Evolutionary conservation across 2,329 filamentous ascomycete genomes (phyloP).

Genomic region (Madurella fahalii): DNA sequence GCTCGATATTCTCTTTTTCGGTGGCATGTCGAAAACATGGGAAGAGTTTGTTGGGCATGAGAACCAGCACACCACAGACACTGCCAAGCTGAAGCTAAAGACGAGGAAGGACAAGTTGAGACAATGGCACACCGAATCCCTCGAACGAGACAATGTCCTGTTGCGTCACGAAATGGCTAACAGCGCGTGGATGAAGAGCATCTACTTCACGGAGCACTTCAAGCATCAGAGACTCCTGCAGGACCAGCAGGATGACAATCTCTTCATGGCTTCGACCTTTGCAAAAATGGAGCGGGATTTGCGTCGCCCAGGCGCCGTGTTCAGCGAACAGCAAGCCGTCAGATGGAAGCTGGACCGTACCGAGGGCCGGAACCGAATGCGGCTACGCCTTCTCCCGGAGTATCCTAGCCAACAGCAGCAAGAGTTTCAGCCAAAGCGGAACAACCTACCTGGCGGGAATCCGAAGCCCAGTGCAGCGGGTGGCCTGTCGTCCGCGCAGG

Average conservation of each 20-base stretch:
- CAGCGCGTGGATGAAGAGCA: conserved; percentile 90
- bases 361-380: conserved; percentile 92
- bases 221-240: conserved; percentile 87
- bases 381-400: conserved; percentile 80
- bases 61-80: conserved; percentile 75
- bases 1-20: conserved; percentile 78
- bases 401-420: conserved; percentile 58
- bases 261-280: conserved; percentile 71
- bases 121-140: conserved; percentile 70
- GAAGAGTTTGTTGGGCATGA: conserved; percentile 81
- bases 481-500: conserved; percentile 15
- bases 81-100: conserved; percentile 62
- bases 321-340: conserved; percentile 58
- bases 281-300: conserved; percentile 75
- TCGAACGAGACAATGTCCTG: conserved; percentile 65
- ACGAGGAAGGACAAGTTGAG: conserved; percentile 80
- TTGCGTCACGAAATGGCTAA: conserved; percentile 83
- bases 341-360: conserved; percentile 96
- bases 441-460: conserved; percentile 15
- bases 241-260: conserved; percentile 87
- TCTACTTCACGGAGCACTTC: conserved; percentile 84
- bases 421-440: conserved; percentile 75
- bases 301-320: conserved; percentile 73
- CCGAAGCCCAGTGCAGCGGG: conserved; percentile 19
- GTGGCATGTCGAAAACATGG: conserved; percentile 76